Evolutionary conservation across 495 filamentous ascomycete genomes (phyloP).

Genomic region (Haplographium delicatum): DNA sequence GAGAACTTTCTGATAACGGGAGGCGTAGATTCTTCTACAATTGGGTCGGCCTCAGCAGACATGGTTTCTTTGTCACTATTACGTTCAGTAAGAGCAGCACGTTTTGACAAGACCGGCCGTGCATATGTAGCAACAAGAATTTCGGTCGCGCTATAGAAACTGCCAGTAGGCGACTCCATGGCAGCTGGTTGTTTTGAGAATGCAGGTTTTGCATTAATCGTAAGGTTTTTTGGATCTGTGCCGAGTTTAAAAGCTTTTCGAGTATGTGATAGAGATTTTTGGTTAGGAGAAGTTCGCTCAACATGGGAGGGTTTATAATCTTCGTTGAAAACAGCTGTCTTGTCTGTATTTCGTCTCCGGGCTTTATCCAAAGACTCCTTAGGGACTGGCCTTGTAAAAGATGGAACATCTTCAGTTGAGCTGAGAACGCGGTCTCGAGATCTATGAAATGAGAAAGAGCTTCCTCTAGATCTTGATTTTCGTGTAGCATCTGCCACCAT

Average conservation of each 20-base stretch:
- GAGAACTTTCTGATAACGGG: no score
- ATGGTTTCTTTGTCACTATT: background rate
- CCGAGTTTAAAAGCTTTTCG: no score
- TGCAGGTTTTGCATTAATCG: background rate
- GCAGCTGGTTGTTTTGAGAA: constrained; percentile 1
- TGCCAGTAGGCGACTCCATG: background rate
- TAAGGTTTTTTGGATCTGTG: background rate
- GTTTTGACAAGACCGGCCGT: background rate
- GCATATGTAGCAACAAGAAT: background rate
- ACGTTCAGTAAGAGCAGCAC: constrained; percentile 1
- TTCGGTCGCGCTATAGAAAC: background rate
- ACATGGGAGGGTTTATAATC: background rate
- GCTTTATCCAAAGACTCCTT: no score
- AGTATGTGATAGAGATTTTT: no score
- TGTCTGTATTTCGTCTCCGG: background rate
- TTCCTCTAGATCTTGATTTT: background rate
- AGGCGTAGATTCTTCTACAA: constrained; percentile 5
- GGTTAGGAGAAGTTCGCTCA: no score
- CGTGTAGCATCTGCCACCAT: background rate
- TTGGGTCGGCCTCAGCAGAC: constrained; percentile 6
- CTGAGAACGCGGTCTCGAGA: background rate
- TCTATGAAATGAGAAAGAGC: background rate
- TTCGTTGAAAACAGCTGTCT: background rate
- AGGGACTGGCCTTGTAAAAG: background rate
- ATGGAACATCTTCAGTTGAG: background rate